phyloP scores from a whole-genome alignment of 2,329 filamentous ascomycete genomes.

The Arthroderma uncinatum region DNA sequence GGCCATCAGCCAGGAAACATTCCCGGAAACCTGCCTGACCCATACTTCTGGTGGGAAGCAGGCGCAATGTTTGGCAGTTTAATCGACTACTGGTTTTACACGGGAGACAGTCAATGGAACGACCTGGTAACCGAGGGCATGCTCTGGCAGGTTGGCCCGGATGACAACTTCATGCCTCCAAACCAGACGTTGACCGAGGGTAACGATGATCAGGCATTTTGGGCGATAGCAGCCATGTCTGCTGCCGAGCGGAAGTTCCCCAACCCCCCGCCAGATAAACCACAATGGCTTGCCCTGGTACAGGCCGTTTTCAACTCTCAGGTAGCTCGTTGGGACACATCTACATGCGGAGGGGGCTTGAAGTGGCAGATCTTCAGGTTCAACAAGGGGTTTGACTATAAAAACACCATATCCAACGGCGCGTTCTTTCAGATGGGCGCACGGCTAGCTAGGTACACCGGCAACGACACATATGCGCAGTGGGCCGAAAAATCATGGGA shows the following conservation, averaged over 20 bases:
- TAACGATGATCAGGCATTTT: constrained; percentile 36
- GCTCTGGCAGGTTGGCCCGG: constrained; percentile 55
- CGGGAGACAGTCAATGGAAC: constrained; percentile 62
- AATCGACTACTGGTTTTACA: constrained; percentile 79
- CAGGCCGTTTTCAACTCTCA: constrained; percentile 71
- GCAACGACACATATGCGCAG: constrained; percentile 29
- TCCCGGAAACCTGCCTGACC: constrained; percentile 25
- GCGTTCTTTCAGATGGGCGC: constrained; percentile 42
- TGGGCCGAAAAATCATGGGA: constrained; percentile 29
- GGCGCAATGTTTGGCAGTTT: constrained; percentile 41
- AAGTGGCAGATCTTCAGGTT: constrained; percentile 65
- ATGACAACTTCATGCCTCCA: constrained; percentile 60
- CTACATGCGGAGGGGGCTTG: constrained; percentile 58
- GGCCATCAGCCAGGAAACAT: constrained; percentile 23
- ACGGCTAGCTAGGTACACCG: constrained; percentile 29
- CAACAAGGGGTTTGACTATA: constrained; percentile 42
- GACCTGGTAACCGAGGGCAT: constrained; percentile 51
- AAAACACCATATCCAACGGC: constrained; percentile 44
- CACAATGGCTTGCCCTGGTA: constrained; percentile 61
- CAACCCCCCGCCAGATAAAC: constrained; percentile 32
- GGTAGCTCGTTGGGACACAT: constrained; percentile 54
- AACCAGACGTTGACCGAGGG: constrained; percentile 22
- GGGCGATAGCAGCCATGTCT: constrained; percentile 30
- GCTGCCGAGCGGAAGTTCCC: constrained; percentile 30
- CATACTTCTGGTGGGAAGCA: constrained; percentile 31